Percentiles rank a stretch among this genome's conserved stretches.
Evolutionary conservation across 2,329 filamentous ascomycete genomes (phyloP).

Genomic region (Verticillium zaregamsianum): DNA sequence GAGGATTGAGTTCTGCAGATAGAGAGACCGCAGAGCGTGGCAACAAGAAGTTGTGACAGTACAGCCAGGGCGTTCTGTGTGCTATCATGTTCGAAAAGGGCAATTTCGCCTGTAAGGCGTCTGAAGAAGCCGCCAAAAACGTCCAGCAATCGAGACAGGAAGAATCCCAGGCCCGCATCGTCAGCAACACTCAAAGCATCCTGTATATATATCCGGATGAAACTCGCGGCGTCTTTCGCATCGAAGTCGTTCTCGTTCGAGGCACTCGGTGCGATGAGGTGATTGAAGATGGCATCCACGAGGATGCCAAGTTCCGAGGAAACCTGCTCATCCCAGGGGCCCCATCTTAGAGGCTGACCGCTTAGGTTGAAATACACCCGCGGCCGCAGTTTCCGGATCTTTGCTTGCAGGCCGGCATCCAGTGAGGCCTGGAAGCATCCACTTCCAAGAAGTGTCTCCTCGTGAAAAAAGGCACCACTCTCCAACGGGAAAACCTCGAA

Average conservation of each 20-base stretch:
- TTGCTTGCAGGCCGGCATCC: slow-evolving; percentile 21
- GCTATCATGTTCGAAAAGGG: slow-evolving; percentile 10
- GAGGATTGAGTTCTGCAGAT: slow-evolving; percentile 34
- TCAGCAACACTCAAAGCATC: slow-evolving; percentile 35
- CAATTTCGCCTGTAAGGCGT: slow-evolving; percentile 21
- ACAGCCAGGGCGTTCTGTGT: slow-evolving; percentile 28
- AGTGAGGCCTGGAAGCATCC: slow-evolving; percentile 41
- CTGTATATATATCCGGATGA: slow-evolving; percentile 44
- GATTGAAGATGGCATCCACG: slow-evolving; percentile 54
- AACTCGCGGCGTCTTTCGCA: slow-evolving; percentile 24
- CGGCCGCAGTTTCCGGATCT: slow-evolving; percentile 24
- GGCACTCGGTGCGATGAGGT: slow-evolving; percentile 18
- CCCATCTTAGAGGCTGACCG: slow-evolving; percentile 49
- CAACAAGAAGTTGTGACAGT: slow-evolving; percentile 30
- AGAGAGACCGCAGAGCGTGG: slow-evolving; percentile 27
- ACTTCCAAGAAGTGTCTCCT: slow-evolving; percentile 53
- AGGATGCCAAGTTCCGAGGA: slow-evolving; percentile 60
- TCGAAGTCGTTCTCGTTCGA: slow-evolving; percentile 7
- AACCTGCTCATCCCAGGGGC: slow-evolving; percentile 49
- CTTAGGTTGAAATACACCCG: slow-evolving; percentile 41
- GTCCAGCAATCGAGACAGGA: slow-evolving; percentile 39
- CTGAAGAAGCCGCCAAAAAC: slow-evolving; percentile 32
- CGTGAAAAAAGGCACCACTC: slow-evolving; percentile 53
- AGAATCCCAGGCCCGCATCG: slow-evolving; percentile 30
- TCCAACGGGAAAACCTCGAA: slow-evolving; percentile 60